These are phyloP conservation scores for Ceratocystiopsis minuta DNA, from an alignment of 2,329 filamentous ascomycete genomes.

Conservation along the genomic window DNA sequence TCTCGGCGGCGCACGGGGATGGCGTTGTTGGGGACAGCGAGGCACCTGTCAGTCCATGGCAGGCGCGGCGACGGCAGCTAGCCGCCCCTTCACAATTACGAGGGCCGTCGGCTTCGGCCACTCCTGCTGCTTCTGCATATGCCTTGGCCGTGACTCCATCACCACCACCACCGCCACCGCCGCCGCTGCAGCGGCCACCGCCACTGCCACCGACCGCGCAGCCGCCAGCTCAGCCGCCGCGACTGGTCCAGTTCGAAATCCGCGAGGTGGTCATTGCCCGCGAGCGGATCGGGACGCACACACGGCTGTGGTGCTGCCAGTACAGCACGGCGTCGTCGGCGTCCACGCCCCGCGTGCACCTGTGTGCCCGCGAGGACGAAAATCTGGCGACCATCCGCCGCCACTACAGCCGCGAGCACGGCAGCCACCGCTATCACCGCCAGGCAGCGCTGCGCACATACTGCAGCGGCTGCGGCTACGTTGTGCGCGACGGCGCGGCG, in stretches of 20 bases:
- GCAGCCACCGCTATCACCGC: constrained; percentile 7
- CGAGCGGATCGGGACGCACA: constrained; percentile 4
- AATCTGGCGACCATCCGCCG: constrained; percentile 9
- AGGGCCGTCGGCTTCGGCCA: too few relatives aligned
- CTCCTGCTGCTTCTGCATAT: neutral
- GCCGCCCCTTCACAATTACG: neutral
- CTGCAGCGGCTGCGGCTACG: constrained; percentile 3
- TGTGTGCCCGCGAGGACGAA: constrained; percentile 9
- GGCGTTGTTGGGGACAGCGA: too few relatives aligned
- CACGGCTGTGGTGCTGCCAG: constrained; percentile 7
- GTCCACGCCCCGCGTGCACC: neutral
- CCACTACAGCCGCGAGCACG: constrained; percentile 10
- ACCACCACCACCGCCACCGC: neutral
- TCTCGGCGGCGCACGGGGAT: too few relatives aligned
- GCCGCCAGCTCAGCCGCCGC: neutral
- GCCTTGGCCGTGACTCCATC: neutral
- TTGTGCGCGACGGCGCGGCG: neutral
- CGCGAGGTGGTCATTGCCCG: constrained; percentile 5
- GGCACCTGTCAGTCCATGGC: too few relatives aligned
- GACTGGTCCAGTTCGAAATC: constrained; percentile 4
- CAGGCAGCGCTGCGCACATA: constrained; percentile 1
- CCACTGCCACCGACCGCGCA: neutral
- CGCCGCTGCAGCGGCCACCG: neutral
- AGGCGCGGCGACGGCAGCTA: neutral
- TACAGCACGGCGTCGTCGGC: constrained; percentile 3